A percentile compares a stretch with the other conserved stretches of the same genome.
phyloP scores from a whole-genome alignment of 2,329 filamentous ascomycete species.

The Zymoseptoria ardabiliae region DNA sequence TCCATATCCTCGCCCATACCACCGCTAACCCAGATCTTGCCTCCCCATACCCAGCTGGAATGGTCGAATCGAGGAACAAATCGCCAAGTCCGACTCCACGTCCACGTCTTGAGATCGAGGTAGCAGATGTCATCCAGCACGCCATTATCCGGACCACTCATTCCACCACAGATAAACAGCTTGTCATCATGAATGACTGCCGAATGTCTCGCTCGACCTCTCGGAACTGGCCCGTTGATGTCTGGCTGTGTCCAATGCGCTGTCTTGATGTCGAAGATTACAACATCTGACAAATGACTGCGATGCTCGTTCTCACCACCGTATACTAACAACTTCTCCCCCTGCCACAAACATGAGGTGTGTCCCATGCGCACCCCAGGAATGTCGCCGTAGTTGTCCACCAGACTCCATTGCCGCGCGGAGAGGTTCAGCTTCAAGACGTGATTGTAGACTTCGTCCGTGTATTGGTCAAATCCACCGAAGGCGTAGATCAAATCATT shows the following conservation, averaged over 20 bases:
- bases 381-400: constrained; percentile 98
- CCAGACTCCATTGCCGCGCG: constrained; percentile 85
- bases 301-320: constrained; percentile 97
- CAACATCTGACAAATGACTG: constrained; percentile 89
- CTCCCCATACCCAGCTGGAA: constrained; percentile 86
- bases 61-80: constrained; percentile 95
- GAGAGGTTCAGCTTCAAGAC: constrained; percentile 81
- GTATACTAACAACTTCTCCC: constrained; percentile 92
- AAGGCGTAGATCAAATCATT: constrained; percentile 98
- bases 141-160: constrained; percentile 84
- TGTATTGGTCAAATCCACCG: constrained; percentile 97
- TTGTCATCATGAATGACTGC: constrained; percentile 95
- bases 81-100: constrained; percentile 92
- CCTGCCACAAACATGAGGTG: constrained; percentile 87
- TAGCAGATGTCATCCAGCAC: constrained; percentile 96
- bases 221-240: constrained; percentile 74
- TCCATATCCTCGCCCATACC: constrained; percentile 95
- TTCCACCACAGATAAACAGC: constrained; percentile 90
- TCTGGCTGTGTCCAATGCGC: constrained; percentile 93
- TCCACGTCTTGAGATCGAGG: constrained; percentile 92
- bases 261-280: constrained; percentile 89
- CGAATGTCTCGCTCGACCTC: constrained; percentile 85
- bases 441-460: constrained; percentile 98
- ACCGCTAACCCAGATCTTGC: constrained; percentile 92
- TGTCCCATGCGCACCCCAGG: constrained; percentile 98